These are phyloP conservation scores for Penicillium sp. DNA, from an alignment of 2,329 filamentous ascomycete genomes.

Conservation along the genomic window DNA sequence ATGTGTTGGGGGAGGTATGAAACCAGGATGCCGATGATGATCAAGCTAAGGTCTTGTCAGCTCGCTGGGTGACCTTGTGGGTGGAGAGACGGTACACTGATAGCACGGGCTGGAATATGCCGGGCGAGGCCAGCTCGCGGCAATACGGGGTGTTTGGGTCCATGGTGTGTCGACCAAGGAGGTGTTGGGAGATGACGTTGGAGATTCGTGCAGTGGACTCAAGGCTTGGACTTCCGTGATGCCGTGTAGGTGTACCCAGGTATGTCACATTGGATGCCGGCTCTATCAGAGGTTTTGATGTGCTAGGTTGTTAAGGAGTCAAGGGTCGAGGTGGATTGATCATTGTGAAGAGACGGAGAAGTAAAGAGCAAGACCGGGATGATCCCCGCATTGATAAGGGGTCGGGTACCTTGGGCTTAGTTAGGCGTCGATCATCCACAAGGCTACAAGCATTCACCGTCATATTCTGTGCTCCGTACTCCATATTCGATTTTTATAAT, in stretches of 20 bases:
- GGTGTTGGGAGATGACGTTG: conserved; percentile 5
- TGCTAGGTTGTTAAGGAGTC: background rate
- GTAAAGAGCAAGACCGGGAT: background rate
- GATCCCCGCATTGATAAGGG: conserved; percentile 1
- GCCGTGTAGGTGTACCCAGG: background rate
- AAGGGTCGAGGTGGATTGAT: background rate
- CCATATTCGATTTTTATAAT: background rate
- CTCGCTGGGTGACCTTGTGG: background rate
- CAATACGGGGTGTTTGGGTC: conserved; percentile 39
- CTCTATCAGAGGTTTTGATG: background rate
- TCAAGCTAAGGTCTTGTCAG: conserved; percentile 49
- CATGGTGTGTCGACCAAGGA: conserved; percentile 16
- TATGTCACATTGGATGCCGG: background rate
- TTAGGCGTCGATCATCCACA: background rate
- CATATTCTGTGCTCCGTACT: background rate
- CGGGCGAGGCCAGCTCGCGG: conserved; percentile 48
- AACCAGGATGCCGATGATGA: conserved; percentile 79
- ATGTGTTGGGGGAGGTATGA: conserved; percentile 94
- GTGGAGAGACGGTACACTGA: conserved; percentile 15
- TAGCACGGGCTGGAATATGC: conserved; percentile 34
- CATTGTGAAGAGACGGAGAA: background rate
- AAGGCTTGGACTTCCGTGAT: conserved; percentile 1
- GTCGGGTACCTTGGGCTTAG: background rate
- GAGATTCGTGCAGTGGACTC: conserved; percentile 1
- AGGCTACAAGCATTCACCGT: background rate